phyloP scores from a whole-genome alignment of 2,329 filamentous ascomycete genomes.

The Neonectria coccinea region DNA sequence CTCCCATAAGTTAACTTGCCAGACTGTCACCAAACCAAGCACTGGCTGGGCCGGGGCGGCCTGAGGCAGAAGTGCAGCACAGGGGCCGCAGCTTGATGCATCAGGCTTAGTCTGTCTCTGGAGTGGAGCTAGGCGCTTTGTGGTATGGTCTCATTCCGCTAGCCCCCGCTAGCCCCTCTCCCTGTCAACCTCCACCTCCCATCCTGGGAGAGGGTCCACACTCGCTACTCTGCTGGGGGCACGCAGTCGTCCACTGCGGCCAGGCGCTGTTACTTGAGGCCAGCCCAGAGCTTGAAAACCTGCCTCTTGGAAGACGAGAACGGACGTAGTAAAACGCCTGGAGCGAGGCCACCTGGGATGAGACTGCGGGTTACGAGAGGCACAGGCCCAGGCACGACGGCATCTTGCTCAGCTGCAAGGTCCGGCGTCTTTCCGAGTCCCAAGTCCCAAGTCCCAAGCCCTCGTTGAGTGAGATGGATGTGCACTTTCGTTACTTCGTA shows the following conservation, averaged over 20 bases:
- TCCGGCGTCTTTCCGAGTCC: neutral
- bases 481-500: neutral
- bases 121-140: conserved; percentile 14
- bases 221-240: conserved; percentile 8
- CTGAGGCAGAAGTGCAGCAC: conserved; percentile 35
- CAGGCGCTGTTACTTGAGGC: conserved; percentile 15
- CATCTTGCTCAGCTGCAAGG: conserved; percentile 20
- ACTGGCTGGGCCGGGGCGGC: conserved; percentile 20
- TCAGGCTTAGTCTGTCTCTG: conserved; percentile 26
- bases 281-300: conserved; percentile 22
- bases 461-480: neutral
- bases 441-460: conserved; percentile 17
- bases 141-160: conserved; percentile 14
- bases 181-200: conserved; percentile 14
- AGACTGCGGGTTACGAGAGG: neutral
- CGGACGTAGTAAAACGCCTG: conserved; percentile 6
- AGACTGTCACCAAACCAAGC: neutral
- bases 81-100: conserved; percentile 31
- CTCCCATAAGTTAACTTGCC: conserved; percentile 3
- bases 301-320: conserved; percentile 16
- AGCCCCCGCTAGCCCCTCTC: conserved; percentile 1
- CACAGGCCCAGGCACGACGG: conserved; percentile 3
- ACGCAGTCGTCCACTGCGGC: conserved; percentile 19
- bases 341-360: conserved; percentile 10
- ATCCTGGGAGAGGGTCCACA: conserved; percentile 17